These are phyloP conservation scores for Pseudocercospora cruenta DNA, from an alignment of 2,329 filamentous ascomycete genomes.

Conservation along the genomic window DNA sequence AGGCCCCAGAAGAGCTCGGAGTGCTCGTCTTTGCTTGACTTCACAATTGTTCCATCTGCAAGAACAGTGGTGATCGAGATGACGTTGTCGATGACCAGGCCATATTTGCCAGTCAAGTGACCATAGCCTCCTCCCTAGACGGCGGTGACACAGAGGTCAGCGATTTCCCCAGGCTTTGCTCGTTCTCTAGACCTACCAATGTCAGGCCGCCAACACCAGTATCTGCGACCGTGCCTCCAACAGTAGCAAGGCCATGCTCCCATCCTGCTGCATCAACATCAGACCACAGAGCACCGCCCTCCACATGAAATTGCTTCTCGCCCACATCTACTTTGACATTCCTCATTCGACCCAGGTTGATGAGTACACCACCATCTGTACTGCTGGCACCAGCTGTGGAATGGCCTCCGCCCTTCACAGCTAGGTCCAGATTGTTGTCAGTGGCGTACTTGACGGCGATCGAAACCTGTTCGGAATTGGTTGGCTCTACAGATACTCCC, in stretches of 20 bases:
- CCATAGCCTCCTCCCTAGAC: constrained; percentile 38
- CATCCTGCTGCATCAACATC: constrained; percentile 53
- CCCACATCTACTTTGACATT: constrained; percentile 53
- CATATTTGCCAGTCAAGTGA: constrained; percentile 58
- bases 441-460: constrained; percentile 51
- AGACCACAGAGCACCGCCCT: constrained; percentile 31
- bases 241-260: constrained; percentile 58
- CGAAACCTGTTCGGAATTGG: constrained; percentile 43
- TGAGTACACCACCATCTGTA: constrained; percentile 57
- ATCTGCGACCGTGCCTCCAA: constrained; percentile 65
- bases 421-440: constrained; percentile 53
- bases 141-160: background rate
- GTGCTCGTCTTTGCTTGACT: constrained; percentile 49
- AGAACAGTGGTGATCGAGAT: constrained; percentile 45
- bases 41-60: constrained; percentile 45
- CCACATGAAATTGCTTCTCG: constrained; percentile 34
- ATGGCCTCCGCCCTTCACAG: constrained; percentile 61
- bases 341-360: constrained; percentile 59
- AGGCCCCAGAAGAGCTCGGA: constrained; percentile 55
- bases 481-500: constrained; percentile 52
- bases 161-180: background rate
- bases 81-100: constrained; percentile 58
- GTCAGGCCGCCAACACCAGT: constrained; percentile 65
- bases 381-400: constrained; percentile 57
- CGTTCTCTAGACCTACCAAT: constrained; percentile 42